phyloP scores from a whole-genome alignment of 2,329 filamentous ascomycete species.

The Aphanocladium album region DNA sequence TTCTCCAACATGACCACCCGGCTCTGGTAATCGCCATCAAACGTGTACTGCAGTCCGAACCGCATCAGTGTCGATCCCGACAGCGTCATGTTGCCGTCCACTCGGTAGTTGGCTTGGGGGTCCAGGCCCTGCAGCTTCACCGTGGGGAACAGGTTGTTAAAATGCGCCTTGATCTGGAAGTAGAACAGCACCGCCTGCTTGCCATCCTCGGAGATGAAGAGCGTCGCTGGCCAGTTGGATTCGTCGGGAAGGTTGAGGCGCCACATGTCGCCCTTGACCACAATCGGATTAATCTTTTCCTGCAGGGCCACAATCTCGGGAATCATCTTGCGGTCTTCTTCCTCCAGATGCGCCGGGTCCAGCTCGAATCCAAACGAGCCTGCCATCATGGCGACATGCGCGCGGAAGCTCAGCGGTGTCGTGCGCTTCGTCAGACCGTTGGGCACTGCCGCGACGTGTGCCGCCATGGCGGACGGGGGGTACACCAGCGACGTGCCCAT shows the following conservation, averaged over 20 bases:
- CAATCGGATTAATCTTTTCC: constrained; percentile 53
- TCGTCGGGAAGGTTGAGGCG: constrained; percentile 53
- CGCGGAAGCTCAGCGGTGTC: constrained; percentile 54
- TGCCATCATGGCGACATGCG: constrained; percentile 64
- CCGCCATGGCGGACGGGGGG: constrained; percentile 58
- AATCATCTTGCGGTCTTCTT: constrained; percentile 47
- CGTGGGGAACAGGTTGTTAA: constrained; percentile 50
- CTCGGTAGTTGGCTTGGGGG: constrained; percentile 44
- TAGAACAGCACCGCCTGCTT: constrained; percentile 50
- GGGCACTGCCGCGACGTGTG: constrained; percentile 58
- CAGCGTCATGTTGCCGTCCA: constrained; percentile 47
- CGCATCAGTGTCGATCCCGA: constrained; percentile 60
- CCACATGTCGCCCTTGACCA: constrained; percentile 55
- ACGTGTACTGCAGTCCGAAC: constrained; percentile 49
- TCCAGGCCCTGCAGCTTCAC: constrained; percentile 55
- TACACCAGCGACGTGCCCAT: constrained; percentile 60
- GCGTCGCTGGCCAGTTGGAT: constrained; percentile 57
- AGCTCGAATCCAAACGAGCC: constrained; percentile 63
- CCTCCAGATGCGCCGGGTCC: constrained; percentile 46
- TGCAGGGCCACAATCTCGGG: constrained; percentile 50
- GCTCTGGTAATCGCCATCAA: constrained; percentile 52
- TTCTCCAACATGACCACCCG: constrained; percentile 51
- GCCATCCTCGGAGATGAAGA: constrained; percentile 52
- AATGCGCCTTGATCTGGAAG: constrained; percentile 50
- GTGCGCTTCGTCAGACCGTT: constrained; percentile 53